These are phyloP conservation scores for Macrophomina phaseolina DNA, from an alignment of 2,329 filamentous ascomycete genomes.

Conservation along the genomic window DNA sequence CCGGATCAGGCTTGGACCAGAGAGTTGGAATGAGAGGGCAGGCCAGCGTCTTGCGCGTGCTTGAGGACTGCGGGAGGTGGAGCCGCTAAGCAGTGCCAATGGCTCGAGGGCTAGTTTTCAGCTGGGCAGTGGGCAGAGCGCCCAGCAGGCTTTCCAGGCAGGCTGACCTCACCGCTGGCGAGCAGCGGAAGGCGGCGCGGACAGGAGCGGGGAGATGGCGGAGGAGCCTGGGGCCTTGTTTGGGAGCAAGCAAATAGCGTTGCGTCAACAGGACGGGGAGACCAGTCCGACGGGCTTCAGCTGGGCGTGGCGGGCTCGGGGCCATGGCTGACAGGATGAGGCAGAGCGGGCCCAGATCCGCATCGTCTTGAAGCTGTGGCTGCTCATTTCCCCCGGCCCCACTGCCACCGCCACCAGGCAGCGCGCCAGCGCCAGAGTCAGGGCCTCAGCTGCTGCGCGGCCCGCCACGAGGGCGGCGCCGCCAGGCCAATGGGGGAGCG, in stretches of 20 bases:
- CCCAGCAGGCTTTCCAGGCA: not conserved
- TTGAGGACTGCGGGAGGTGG: slow-evolving; percentile 13
- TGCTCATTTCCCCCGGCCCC: slow-evolving; percentile 21
- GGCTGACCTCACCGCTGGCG: not conserved
- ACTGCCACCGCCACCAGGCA: slow-evolving; percentile 3
- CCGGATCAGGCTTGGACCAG: slow-evolving; percentile 5
- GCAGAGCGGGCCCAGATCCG: slow-evolving; percentile 8
- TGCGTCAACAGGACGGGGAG: not conserved
- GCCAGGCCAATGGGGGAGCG: not conserved
- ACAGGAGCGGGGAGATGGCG: not conserved
- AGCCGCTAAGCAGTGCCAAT: slow-evolving; percentile 13
- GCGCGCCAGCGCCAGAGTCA: not conserved
- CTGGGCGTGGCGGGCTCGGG: not conserved
- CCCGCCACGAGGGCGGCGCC: not conserved
- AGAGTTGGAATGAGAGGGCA: slow-evolving; percentile 15
- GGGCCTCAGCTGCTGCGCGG: not conserved
- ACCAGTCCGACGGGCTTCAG: not conserved
- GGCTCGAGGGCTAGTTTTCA: not conserved
- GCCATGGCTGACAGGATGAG: slow-evolving; percentile 12
- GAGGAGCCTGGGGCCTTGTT: not conserved
- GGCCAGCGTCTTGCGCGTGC: slow-evolving; percentile 20
- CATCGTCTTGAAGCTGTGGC: slow-evolving; percentile 7
- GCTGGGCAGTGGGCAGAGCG: not conserved
- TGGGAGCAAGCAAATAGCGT: not conserved
- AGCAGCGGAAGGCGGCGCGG: not conserved